A percentile compares a stretch with the other conserved stretches of the same genome.
Conservation (phyloP, 805 yeast species). For the Suhomyces emberorum region DNA sequence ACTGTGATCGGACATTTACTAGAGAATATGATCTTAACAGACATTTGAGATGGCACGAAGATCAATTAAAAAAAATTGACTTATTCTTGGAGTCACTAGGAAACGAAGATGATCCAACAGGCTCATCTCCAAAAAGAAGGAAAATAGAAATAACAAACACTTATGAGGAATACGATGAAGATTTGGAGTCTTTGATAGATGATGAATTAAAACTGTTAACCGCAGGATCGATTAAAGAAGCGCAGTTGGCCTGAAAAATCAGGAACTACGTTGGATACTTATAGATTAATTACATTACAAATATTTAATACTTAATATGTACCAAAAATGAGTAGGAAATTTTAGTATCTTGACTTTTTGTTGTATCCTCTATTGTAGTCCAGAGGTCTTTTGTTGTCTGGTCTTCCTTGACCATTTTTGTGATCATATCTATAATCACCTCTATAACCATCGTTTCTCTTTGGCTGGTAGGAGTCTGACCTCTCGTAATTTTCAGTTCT, state of each 20-base stretch:
- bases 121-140: constrained; percentile 1
- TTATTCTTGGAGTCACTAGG: constrained; percentile 25
- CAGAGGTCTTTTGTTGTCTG: constrained; percentile 4
- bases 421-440: background rate
- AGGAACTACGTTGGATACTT: no score
- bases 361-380: constrained; percentile 16
- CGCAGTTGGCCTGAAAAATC: no score
- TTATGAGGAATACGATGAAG: constrained; percentile 14
- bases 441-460: background rate
- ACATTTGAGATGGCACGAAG: constrained; percentile 53
- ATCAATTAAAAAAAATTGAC: constrained; percentile 28
- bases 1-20: constrained; percentile 54
- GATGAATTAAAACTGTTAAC: constrained; percentile 18
- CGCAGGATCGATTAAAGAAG: constrained; percentile 16
- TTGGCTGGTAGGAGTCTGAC: background rate
- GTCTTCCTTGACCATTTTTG: background rate
- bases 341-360: constrained; percentile 26
- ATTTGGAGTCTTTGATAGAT: constrained; percentile 22
- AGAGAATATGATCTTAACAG: constrained; percentile 47
- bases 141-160: no score
- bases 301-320: no score
- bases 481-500: background rate
- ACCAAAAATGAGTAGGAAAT: no score
- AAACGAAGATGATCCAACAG: constrained; percentile 1
- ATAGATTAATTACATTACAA: no score